These are phyloP conservation scores for Ceratorhiza oryzae-sativae DNA, from an alignment of 1,284 basidiomycete species.

Conservation along the genomic window DNA sequence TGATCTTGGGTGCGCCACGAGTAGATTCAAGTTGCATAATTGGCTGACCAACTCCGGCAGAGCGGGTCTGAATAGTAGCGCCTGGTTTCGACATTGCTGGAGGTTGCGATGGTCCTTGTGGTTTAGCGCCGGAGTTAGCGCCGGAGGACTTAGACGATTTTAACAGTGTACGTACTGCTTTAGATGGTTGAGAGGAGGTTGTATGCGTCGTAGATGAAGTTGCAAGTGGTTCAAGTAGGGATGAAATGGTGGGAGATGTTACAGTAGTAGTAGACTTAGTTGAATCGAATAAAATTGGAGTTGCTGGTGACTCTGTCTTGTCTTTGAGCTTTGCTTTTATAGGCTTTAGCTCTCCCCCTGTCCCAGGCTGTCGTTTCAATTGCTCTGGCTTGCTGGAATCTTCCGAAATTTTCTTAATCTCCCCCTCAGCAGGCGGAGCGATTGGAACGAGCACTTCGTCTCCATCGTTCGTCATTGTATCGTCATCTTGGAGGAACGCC, in stretches of 20 bases:
- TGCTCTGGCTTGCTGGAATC: background rate
- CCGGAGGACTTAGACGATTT: background rate
- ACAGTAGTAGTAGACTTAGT: background rate
- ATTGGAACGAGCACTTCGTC: too few species aligned
- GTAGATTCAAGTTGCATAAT: background rate
- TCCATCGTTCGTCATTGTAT: too few species aligned
- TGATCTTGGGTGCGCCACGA: background rate
- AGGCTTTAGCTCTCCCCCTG: background rate
- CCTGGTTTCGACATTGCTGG: background rate
- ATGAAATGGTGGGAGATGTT: background rate
- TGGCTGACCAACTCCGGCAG: background rate
- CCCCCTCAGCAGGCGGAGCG: constrained; percentile 20
- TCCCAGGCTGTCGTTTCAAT: background rate
- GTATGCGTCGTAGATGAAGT: too few species aligned
- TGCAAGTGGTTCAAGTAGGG: background rate
- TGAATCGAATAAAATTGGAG: background rate
- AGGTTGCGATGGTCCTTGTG: too few species aligned
- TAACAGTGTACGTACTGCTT: too few species aligned
- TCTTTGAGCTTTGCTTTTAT: background rate
- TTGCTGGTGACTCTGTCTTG: background rate
- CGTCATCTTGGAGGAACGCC: too few species aligned
- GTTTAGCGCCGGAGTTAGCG: background rate
- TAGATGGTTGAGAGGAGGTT: too few species aligned
- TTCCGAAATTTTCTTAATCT: background rate
- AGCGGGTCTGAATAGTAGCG: background rate